Conservation (phyloP, 1,284 basidiomycete genomes). For the Cutaneotrichosporon sp. region DNA sequence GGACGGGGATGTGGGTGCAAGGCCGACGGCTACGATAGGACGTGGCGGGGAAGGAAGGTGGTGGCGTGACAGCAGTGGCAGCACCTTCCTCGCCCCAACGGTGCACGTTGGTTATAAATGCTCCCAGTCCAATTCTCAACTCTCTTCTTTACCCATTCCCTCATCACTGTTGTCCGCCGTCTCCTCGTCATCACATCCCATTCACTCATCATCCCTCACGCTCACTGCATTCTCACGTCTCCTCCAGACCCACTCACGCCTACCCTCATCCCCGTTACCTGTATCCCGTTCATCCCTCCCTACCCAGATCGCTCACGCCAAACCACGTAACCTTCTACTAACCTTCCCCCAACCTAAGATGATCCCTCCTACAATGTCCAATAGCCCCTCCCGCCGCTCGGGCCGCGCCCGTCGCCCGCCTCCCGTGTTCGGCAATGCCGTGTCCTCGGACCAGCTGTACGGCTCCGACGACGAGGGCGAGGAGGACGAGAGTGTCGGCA, state of each 20-base stretch:
- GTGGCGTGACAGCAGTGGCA: constrained; percentile 53
- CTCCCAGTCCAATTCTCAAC: background rate
- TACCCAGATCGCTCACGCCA: background rate
- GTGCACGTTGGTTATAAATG: background rate
- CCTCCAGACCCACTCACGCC: background rate
- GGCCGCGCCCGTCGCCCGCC: constrained; percentile 1
- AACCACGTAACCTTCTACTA: background rate
- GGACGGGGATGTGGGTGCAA: constrained; percentile 91
- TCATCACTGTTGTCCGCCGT: background rate
- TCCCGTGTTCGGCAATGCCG: constrained; percentile 1
- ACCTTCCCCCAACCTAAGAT: background rate
- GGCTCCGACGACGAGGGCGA: constrained; percentile 52
- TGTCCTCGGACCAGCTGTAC: background rate
- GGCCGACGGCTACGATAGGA: constrained; percentile 63
- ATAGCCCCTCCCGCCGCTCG: background rate
- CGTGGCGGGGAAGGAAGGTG: constrained; percentile 65
- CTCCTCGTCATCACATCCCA: background rate
- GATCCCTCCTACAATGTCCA: too few species aligned
- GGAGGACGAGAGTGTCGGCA: constrained; percentile 14
- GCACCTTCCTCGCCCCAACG: background rate
- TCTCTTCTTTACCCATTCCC: background rate
- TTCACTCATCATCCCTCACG: too few species aligned
- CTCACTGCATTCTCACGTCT: background rate
- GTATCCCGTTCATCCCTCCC: too few species aligned
- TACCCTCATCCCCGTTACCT: background rate